phyloP scores from a whole-genome alignment of 257 asterid species.

The Thymus mandschuricus region DNA sequence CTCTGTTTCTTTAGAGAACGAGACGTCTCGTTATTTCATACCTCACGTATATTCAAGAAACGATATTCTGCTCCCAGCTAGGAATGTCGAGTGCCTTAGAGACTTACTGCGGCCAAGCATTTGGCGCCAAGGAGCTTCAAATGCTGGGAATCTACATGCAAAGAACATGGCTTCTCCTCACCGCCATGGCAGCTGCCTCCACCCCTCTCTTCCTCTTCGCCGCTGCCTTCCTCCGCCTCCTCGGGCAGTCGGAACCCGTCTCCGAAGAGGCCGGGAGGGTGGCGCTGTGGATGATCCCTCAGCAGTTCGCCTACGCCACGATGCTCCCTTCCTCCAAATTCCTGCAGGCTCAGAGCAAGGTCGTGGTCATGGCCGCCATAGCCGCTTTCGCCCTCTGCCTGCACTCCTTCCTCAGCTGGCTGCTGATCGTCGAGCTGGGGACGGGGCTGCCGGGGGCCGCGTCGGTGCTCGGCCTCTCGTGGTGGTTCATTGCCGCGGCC shows the following conservation, averaged over 20 bases:
- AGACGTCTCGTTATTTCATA: no score
- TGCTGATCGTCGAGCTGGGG: slow-evolving; percentile 37
- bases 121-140: slow-evolving; percentile 49
- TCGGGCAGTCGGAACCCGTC: slow-evolving; percentile 47
- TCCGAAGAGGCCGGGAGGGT: slow-evolving; percentile 46
- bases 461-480: slow-evolving; percentile 42
- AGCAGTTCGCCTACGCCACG: no score
- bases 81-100: slow-evolving; percentile 74
- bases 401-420: slow-evolving; percentile 53
- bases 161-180: slow-evolving; percentile 52
- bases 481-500: slow-evolving; percentile 60
- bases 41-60: no score
- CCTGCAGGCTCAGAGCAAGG: slow-evolving; percentile 42
- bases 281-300: slow-evolving; percentile 23
- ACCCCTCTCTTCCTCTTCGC: slow-evolving; percentile 48
- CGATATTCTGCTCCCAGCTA: slow-evolving; percentile 28
- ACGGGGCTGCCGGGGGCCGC: slow-evolving; percentile 57
- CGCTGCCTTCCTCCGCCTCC: slow-evolving; percentile 34
- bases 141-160: slow-evolving; percentile 61
- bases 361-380: slow-evolving; percentile 48
- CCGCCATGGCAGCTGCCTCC: slow-evolving; percentile 26
- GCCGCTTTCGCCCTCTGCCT: slow-evolving; percentile 41
- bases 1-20: no score
- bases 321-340: no score
- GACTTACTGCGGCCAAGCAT: slow-evolving; percentile 72